Evolutionary conservation across 768 basidiomycete genomes (phyloP).

Genomic region (Albatrellus ellisii): DNA sequence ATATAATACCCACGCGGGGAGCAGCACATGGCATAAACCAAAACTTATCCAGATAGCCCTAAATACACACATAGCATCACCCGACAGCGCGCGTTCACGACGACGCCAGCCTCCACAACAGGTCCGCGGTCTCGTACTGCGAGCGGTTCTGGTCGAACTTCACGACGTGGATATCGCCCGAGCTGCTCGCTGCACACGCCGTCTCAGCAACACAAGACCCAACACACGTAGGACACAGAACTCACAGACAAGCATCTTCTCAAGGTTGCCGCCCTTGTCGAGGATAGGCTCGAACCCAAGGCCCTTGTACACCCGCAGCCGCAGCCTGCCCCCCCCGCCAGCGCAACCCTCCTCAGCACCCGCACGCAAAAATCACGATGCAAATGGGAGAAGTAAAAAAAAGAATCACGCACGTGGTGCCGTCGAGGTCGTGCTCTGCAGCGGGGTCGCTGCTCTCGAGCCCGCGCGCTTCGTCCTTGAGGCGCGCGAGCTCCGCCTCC

Average conservation of each 20-base stretch:
- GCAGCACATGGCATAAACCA: too few species aligned
- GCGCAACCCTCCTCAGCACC: not conserved
- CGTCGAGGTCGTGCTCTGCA: conserved; percentile 58
- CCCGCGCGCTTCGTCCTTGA: conserved; percentile 49
- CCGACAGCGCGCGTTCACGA: not conserved
- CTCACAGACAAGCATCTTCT: conserved; percentile 62
- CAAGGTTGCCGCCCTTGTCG: conserved; percentile 33
- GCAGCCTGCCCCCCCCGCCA: conserved; percentile 31
- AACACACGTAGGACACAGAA: conserved; percentile 15
- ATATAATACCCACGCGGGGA: too few species aligned
- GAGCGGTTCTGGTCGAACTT: not conserved
- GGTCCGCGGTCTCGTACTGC: conserved; percentile 2
- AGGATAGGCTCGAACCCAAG: conserved; percentile 60
- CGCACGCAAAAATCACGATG: not conserved
- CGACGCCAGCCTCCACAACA: conserved; percentile 9
- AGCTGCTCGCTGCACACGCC: conserved; percentile 5
- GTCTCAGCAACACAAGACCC: not conserved
- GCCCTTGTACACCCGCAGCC: conserved; percentile 54
- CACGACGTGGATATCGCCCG: conserved; percentile 11
- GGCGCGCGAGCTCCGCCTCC: conserved; percentile 53
- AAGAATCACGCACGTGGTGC: conserved; percentile 49
- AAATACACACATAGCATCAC: not conserved
- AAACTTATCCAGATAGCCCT: too few species aligned
- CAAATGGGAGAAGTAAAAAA: too few species aligned
- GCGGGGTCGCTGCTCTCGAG: conserved; percentile 65